Conservation (phyloP, 2,329 filamentous ascomycete genomes). For the Arthroderma uncinatum region DNA sequence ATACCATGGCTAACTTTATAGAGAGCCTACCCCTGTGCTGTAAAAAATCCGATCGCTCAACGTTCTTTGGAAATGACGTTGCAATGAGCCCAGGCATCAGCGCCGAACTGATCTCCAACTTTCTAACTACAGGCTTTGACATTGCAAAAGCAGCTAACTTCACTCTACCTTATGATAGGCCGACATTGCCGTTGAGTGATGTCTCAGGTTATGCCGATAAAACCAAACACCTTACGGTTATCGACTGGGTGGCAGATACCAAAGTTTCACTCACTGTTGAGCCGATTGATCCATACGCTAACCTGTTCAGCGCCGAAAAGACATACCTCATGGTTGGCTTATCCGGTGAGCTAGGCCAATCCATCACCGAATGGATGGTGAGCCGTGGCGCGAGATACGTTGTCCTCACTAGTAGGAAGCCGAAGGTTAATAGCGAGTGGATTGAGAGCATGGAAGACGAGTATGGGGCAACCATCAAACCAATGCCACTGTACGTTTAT, state of each 20-base stretch:
- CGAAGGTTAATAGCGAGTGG: conserved; percentile 18
- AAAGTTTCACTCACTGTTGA: neutral
- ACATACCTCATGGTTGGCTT: conserved; percentile 26
- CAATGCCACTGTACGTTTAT: conserved; percentile 7
- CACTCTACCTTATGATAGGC: neutral
- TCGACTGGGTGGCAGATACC: neutral
- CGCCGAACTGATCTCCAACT: neutral
- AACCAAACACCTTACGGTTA: neutral
- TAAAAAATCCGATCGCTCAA: neutral
- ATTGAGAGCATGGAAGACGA: conserved; percentile 7
- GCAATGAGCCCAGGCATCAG: neutral
- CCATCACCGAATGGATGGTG: conserved; percentile 24
- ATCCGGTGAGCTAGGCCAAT: conserved; percentile 22
- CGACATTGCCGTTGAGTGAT: conserved; percentile 5
- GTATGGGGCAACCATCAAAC: neutral
- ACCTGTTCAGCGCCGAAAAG: conserved; percentile 13
- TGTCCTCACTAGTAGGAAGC: conserved; percentile 24
- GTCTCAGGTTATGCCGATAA: neutral
- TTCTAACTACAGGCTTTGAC: neutral
- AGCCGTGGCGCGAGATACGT: conserved; percentile 21
- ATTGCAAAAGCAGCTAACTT: neutral
- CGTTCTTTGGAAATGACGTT: neutral
- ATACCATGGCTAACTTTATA: neutral
- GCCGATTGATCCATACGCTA: neutral
- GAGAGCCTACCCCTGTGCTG: neutral